A percentile compares a stretch with the other conserved stretches of the same genome.
These are phyloP conservation scores for Dipodascus albidus DNA, from an alignment of 805 yeast genomes.

Conservation along the genomic window DNA sequence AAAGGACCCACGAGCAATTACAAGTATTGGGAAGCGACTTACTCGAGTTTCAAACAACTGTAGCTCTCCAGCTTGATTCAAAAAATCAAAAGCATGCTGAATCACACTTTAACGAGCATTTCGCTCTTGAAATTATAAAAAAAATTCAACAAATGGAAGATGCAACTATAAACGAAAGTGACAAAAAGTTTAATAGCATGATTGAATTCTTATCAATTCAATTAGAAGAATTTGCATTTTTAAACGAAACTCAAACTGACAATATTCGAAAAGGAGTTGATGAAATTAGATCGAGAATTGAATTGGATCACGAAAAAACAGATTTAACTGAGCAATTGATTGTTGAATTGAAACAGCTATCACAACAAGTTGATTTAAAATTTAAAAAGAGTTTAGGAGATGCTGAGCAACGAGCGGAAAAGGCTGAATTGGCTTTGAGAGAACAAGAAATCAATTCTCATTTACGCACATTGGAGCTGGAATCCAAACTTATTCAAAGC, in stretches of 20 bases:
- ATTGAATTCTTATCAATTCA: background rate
- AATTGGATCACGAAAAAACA: background rate
- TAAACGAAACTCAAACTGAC: constrained; percentile 75
- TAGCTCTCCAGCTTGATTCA: background rate
- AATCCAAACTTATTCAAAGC: background rate
- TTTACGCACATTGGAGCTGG: background rate
- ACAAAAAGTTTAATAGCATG: background rate
- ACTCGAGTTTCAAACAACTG: background rate
- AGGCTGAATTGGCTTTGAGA: background rate
- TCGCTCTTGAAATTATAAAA: background rate
- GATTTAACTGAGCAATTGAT: background rate
- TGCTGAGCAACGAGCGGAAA: background rate
- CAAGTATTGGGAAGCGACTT: background rate
- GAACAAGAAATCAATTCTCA: constrained; percentile 15
- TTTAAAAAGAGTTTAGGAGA: background rate
- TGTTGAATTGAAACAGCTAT: background rate
- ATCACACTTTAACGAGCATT: background rate
- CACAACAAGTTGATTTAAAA: background rate
- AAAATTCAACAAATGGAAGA: background rate
- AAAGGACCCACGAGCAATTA: background rate
- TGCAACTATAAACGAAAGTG: background rate
- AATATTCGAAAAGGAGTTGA: constrained; percentile 53
- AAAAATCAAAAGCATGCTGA: background rate
- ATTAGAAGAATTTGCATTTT: constrained; percentile 22
- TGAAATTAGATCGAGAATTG: constrained; percentile 30